Evolutionary conservation across 805 yeast species (phyloP), one percentile per base, ranked within the genome.

Genomic region (Candida mattraensis): DNA sequence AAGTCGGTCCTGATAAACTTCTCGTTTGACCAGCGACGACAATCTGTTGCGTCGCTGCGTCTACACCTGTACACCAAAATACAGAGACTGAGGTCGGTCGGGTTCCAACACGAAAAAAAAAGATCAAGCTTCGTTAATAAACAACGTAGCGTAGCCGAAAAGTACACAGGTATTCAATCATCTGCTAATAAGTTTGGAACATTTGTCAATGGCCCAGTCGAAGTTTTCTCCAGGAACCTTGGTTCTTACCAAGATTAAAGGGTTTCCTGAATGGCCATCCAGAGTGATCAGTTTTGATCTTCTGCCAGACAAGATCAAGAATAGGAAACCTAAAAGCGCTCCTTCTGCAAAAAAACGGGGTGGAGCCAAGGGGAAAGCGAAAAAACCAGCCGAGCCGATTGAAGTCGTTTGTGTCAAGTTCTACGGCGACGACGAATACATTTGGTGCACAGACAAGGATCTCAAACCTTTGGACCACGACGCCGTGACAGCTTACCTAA

Each of bases 261-360:
- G 95, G 7, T 87, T 79, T 54, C 85, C 95, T 3, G 83, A 89
- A 26, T 87, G 96, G 96, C 96, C 96, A 0, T 88, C 89, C 3
- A 80, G 86, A 78, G 78, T 85, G 4, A 71, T 86, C 4, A 81
- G 80, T 1, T 73, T 66, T 40, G 68, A 70, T 12, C 58, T 75
- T 6, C 66, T 86, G 5, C 93, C 95, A 0, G 74, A 64, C 14
- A 64, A 69, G 47, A 74, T 85, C 18, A 45, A 61, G 17, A 56
- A 60, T 12, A 70, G 67, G 42, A 72, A 68, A 39, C 85, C 87
- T 11, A 74, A 74, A 46, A 45, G 61, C 14, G 47, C 61, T 20
- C 53, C 58, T 26, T 50, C 50, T 18, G 46, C 58, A 16, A 52
- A 55, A 18, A 51, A 45, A 28, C 45, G 45, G 23, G 38, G 43